Percentiles rank a stretch among this genome's conserved stretches.
phyloP scores from a whole-genome alignment of 2,329 filamentous ascomycete species.

The Clarireedia paspali region DNA sequence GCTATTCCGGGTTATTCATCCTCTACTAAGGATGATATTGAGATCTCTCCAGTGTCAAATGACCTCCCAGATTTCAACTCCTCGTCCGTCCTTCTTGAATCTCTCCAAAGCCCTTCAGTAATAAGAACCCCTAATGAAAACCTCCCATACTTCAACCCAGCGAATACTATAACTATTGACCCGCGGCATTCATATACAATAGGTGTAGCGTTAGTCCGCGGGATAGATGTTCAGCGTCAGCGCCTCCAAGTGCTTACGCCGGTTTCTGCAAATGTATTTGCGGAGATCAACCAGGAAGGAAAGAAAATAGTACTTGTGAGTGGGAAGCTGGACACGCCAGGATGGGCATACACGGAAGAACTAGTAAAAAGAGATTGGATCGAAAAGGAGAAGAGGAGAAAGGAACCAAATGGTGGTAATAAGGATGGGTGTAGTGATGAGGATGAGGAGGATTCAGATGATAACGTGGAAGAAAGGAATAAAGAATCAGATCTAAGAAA shows the following conservation, averaged over 20 bases:
- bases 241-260: slow-evolving; percentile 61
- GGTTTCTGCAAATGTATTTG: slow-evolving; percentile 35
- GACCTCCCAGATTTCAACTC: background rate
- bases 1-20: slow-evolving; percentile 38
- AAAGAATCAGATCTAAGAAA: slow-evolving; percentile 23
- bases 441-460: slow-evolving; percentile 1
- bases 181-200: slow-evolving; percentile 51
- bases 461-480: background rate
- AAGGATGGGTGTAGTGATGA: background rate
- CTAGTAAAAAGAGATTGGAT: slow-evolving; percentile 33
- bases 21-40: background rate
- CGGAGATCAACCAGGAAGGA: slow-evolving; percentile 34
- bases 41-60: background rate
- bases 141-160: slow-evolving; percentile 55
- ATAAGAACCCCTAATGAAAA: slow-evolving; percentile 40
- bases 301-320: slow-evolving; percentile 54
- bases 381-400: slow-evolving; percentile 12
- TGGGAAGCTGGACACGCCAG: slow-evolving; percentile 60
- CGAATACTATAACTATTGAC: slow-evolving; percentile 46
- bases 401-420: background rate
- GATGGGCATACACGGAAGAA: slow-evolving; percentile 63
- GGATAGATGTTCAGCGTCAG: slow-evolving; percentile 49
- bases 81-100: slow-evolving; percentile 7
- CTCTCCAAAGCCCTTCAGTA: slow-evolving; percentile 21
- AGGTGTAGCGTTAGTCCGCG: slow-evolving; percentile 62